These are phyloP conservation scores for Cadophora gregata DNA, from an alignment of 2,329 filamentous ascomycete genomes.

Conservation along the genomic window DNA sequence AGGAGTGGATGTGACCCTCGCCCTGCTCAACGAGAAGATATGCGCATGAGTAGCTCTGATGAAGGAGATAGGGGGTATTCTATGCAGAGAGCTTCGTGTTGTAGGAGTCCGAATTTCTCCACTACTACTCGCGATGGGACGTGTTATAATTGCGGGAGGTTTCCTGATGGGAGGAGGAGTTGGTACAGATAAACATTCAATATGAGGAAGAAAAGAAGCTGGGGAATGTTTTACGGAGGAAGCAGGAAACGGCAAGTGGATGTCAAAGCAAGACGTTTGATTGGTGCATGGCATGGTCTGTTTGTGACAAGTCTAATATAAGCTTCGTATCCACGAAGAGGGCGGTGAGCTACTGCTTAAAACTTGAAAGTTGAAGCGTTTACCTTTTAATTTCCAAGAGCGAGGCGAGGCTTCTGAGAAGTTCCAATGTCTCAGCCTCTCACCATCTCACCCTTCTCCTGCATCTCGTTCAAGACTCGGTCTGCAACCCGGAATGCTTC, in stretches of 20 bases:
- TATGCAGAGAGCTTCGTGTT: background rate
- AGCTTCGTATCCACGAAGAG: no score
- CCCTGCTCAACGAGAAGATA: background rate
- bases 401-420: no score
- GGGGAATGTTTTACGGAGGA: no score
- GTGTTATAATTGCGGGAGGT: constrained; percentile 9
- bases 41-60: background rate
- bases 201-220: no score
- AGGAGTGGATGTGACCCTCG: background rate
- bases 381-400: no score
- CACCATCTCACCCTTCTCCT: constrained; percentile 40
- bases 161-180: background rate
- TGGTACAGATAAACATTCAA: background rate
- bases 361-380: no score
- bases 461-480: constrained; percentile 41
- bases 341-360: no score
- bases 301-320: no score
- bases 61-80: background rate
- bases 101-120: background rate
- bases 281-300: no score
- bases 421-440: constrained; percentile 19
- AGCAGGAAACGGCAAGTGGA: no score
- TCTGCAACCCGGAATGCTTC: constrained; percentile 42
- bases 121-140: background rate
- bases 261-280: no score